A percentile compares a stretch with the other conserved stretches of the same genome.
These are phyloP conservation scores for Fusarium abutilonis DNA, from an alignment of 2,329 filamentous ascomycete species.

Conservation along the genomic window DNA sequence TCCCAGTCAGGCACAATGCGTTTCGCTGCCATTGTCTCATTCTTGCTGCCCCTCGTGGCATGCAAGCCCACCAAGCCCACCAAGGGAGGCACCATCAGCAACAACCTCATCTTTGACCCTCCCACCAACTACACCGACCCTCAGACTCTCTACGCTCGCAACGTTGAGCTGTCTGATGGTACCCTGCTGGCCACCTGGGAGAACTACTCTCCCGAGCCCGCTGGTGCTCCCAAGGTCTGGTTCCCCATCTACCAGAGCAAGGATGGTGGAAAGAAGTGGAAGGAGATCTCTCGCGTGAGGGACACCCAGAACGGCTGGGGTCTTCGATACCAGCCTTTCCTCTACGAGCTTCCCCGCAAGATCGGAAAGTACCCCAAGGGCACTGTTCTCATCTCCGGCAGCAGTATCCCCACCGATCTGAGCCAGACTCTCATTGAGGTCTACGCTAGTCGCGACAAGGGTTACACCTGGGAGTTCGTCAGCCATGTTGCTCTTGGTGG, in stretches of 20 bases:
- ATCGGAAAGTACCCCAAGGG: constrained; percentile 69
- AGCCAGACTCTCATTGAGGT: constrained; percentile 74
- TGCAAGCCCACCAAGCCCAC: constrained; percentile 14
- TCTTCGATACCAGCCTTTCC: constrained; percentile 73
- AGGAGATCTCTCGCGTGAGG: constrained; percentile 68
- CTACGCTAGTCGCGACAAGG: constrained; percentile 71
- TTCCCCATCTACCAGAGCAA: constrained; percentile 65
- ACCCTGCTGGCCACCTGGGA: constrained; percentile 64
- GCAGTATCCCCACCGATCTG: constrained; percentile 67
- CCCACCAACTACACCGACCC: constrained; percentile 55
- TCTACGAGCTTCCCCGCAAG: constrained; percentile 69
- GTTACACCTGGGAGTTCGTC: constrained; percentile 72
- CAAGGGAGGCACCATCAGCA: constrained; percentile 35
- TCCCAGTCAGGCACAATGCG: constrained; percentile 24
- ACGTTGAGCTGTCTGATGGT: constrained; percentile 56
- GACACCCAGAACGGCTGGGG: constrained; percentile 73
- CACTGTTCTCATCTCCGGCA: constrained; percentile 70
- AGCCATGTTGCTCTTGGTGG: constrained; percentile 72
- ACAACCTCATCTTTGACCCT: constrained; percentile 55
- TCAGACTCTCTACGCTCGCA: constrained; percentile 56
- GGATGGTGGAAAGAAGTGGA: constrained; percentile 70
- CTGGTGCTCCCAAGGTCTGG: constrained; percentile 55
- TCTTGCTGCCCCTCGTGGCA: constrained; percentile 30
- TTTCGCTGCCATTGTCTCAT: constrained; percentile 25
- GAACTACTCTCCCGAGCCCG: constrained; percentile 65